Percentiles rank a stretch among this genome's conserved stretches.
phyloP scores from a whole-genome alignment of 371 early-diverging fungal genomes.

The Circinella minor region DNA sequence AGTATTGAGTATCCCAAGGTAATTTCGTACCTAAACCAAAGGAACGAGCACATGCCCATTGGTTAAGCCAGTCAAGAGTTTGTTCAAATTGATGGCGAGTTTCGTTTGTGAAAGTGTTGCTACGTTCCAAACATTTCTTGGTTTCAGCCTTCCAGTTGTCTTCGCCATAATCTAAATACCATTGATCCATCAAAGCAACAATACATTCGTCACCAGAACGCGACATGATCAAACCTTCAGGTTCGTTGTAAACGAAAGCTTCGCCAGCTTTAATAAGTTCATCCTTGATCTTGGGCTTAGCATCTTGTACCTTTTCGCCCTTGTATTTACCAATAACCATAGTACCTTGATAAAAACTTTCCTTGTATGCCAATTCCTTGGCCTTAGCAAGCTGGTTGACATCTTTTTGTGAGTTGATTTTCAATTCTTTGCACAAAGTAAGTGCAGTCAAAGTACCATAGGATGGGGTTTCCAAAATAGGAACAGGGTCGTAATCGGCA shows the following conservation, averaged over 20 bases:
- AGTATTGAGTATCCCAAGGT: slow-evolving; percentile 97
- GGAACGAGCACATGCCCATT: slow-evolving; percentile 99
- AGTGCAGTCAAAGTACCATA: slow-evolving; percentile 89
- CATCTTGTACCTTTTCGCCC: slow-evolving; percentile 91
- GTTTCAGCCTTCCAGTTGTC: slow-evolving; percentile 87
- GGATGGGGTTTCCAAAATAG: slow-evolving; percentile 87
- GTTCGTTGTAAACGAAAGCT: slow-evolving; percentile 95
- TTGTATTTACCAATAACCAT: slow-evolving; percentile 85
- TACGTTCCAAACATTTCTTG: slow-evolving; percentile 77
- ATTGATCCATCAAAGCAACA: slow-evolving; percentile 98
- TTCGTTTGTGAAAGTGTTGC: slow-evolving; percentile 89
- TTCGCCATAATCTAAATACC: slow-evolving; percentile 99
- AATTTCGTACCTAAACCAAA: slow-evolving; percentile 98
- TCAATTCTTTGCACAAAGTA: slow-evolving; percentile 83
- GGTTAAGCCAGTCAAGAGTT: slow-evolving; percentile 95
- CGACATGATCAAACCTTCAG: slow-evolving; percentile 94
- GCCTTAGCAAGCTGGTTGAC: slow-evolving; percentile 88
- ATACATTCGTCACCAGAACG: slow-evolving; percentile 99
- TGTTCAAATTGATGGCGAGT: slow-evolving; percentile 89
- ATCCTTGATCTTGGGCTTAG: slow-evolving; percentile 86
- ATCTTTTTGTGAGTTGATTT: slow-evolving; percentile 97
- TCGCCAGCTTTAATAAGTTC: slow-evolving; percentile 70
- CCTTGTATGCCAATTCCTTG: slow-evolving; percentile 97
- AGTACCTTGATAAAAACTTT: slow-evolving; percentile 94
- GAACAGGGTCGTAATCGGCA: slow-evolving; percentile 77